A percentile compares a stretch with the other conserved stretches of the same genome.
phyloP scores from a whole-genome alignment of 169 alveolate species.

The Babesia bigemina region DNA sequence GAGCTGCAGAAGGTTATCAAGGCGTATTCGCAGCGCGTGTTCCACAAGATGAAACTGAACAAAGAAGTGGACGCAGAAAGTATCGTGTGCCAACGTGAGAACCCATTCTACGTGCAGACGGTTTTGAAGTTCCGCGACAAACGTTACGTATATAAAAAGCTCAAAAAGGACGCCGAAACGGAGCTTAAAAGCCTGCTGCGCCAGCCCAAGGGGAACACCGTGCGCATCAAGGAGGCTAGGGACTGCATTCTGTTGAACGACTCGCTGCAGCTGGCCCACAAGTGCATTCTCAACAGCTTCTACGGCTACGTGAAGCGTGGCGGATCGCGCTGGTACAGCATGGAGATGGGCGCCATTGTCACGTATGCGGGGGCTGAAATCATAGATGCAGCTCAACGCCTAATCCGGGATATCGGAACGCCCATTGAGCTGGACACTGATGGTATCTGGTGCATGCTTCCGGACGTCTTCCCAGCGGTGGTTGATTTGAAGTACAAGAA shows the following conservation, averaged over 20 bases:
- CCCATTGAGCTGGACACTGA: slow-evolving; percentile 99
- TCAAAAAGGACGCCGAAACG: slow-evolving; percentile 83
- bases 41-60: slow-evolving; percentile 69
- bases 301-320: slow-evolving; percentile 99
- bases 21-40: slow-evolving; percentile 75
- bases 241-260: slow-evolving; percentile 91
- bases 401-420: slow-evolving; percentile 94
- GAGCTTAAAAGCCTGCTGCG: slow-evolving; percentile 79
- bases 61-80: slow-evolving; percentile 78
- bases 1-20: slow-evolving; percentile 89
- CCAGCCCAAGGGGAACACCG: slow-evolving; percentile 77
- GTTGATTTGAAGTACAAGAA: slow-evolving; percentile 57
- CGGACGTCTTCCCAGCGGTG: slow-evolving; percentile 92
- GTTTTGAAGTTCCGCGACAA: slow-evolving; percentile 94
- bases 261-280: slow-evolving; percentile 98
- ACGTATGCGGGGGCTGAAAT: slow-evolving; percentile 95
- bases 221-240: slow-evolving; percentile 86
- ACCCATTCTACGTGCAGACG: slow-evolving; percentile 96
- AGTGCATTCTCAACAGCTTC: slow-evolving; percentile 97
- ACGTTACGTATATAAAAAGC: slow-evolving; percentile 92
- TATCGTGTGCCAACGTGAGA: slow-evolving; percentile 98
- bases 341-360: slow-evolving; percentile 99
- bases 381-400: slow-evolving; percentile 84
- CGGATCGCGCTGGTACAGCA: slow-evolving; percentile 99
- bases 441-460: slow-evolving; percentile 98